Evolutionary conservation across 2,329 filamentous ascomycete genomes (phyloP).

Genomic region (Penicillium expansum): DNA sequence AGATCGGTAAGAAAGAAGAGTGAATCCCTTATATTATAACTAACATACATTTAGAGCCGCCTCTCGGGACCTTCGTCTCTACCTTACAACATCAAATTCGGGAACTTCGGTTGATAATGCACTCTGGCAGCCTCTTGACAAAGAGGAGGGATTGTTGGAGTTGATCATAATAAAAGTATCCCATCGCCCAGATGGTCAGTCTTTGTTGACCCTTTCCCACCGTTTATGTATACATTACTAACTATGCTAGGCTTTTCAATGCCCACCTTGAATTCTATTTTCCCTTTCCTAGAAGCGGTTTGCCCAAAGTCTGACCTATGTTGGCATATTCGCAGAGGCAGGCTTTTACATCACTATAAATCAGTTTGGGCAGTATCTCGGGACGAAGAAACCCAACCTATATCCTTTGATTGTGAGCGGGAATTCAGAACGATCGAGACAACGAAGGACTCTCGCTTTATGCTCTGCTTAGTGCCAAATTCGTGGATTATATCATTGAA

Average conservation of each 20-base stretch:
- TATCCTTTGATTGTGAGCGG: neutral
- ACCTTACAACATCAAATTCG: neutral
- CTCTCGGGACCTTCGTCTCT: neutral
- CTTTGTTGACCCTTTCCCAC: neutral
- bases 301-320: neutral
- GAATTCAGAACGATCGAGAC: neutral
- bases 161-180: neutral
- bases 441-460: neutral
- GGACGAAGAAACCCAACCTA: neutral
- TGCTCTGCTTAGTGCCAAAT: neutral
- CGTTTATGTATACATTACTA: neutral
- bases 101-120: neutral
- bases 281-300: neutral
- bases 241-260: neutral
- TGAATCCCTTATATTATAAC: neutral
- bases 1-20: neutral
- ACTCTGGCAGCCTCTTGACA: neutral
- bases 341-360: neutral
- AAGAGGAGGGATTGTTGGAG: neutral
- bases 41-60: neutral
- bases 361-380: neutral
- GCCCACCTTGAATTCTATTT: constrained; percentile 1
- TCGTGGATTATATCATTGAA: neutral
- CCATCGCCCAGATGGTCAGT: neutral
- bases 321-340: neutral